Conservation (phyloP, 805 yeast species). For the Metschnikowia sp. region DNA sequence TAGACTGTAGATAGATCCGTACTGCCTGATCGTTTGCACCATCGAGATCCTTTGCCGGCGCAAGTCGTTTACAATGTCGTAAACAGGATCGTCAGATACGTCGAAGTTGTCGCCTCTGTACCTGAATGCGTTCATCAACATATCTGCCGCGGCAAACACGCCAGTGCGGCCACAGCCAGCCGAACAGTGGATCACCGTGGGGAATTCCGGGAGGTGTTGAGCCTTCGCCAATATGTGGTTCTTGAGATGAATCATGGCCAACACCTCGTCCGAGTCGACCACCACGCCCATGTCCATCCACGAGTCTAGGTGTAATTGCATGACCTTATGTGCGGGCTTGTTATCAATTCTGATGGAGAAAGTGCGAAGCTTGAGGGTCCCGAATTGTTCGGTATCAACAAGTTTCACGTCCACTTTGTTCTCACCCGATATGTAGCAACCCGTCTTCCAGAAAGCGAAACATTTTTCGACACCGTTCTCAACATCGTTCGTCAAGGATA, state of each 20-base stretch:
- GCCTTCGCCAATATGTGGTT: constrained; percentile 12
- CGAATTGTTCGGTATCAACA: constrained; percentile 18
- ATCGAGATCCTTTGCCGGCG: constrained; percentile 53
- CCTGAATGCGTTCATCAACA: constrained; percentile 39
- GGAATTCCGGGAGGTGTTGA: constrained; percentile 23
- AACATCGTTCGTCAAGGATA: constrained; percentile 70
- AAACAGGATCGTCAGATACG: constrained; percentile 39
- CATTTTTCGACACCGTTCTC: constrained; percentile 84
- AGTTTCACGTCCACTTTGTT: constrained; percentile 25
- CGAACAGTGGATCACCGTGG: constrained; percentile 66
- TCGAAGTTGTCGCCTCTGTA: constrained; percentile 7
- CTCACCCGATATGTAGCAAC: constrained; percentile 40
- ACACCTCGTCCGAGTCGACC: constrained; percentile 51
- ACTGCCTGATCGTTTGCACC: constrained; percentile 58
- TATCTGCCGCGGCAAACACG: constrained; percentile 63
- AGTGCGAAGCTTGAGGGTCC: constrained; percentile 14
- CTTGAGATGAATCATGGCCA: constrained; percentile 41
- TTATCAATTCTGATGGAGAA: constrained; percentile 15
- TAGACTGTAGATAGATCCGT: constrained; percentile 46
- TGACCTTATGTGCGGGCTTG: constrained; percentile 38
- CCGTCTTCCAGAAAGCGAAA: constrained; percentile 69
- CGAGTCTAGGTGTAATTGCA: constrained; percentile 71
- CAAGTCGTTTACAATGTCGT: constrained; percentile 43
- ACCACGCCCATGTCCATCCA: constrained; percentile 86
- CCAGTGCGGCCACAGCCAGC: constrained; percentile 99